Evolutionary conservation across 2,329 filamentous ascomycete genomes (phyloP), one percentile per base, ranked within the genome.

Genomic region (Ophiostoma australiae): DNA sequence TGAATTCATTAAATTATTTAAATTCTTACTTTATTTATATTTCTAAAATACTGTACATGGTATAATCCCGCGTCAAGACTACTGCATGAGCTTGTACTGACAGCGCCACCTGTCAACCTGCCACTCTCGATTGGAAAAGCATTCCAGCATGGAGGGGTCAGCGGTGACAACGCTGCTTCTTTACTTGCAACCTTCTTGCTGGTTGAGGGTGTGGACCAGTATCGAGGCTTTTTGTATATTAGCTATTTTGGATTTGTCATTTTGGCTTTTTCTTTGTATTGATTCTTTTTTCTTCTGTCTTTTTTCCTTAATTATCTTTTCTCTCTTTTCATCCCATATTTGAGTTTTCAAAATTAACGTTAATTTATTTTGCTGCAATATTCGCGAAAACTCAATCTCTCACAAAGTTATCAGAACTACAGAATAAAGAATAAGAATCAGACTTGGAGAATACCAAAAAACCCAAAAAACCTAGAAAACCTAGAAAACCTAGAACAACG

Each of bases 61-160:
- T 1, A 48, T 48, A 17, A n/a, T 48, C 20, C n/a, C 17, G 17
- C 15, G 17, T 48, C 44, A 20, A n/a, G 44, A 5, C 17, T n/a
- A n/a, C 20, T 10, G 3, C 1, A 1, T 31, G 37, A 39, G 8
- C 44, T 8, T 48, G 6, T 48, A 17, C 4, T 8, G 17, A 8
- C 7, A 48, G 13, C 37, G 17, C 17, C 44, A 8, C 58, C 23
- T 31, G 27, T 63, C 58, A 63, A 33, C 13, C 58, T 63, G 58
- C 15, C 58, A 63, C 52, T 55, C 13, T 39, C 37, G 10, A 39
- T 2, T 11, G 27, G 1, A 13, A 4, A 27, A 13, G 13, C 58
- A 63, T 63, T 63, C 58, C 58, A 63, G 58, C 33, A 33, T 63
- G 58, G 58, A 58, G 52, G 23, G 52, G n/a, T 27, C 10, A 2